Base-by-base conservation (phyloP, 2,329 filamentous ascomycete genomes). In the Xylariaceae sp. region DNA sequence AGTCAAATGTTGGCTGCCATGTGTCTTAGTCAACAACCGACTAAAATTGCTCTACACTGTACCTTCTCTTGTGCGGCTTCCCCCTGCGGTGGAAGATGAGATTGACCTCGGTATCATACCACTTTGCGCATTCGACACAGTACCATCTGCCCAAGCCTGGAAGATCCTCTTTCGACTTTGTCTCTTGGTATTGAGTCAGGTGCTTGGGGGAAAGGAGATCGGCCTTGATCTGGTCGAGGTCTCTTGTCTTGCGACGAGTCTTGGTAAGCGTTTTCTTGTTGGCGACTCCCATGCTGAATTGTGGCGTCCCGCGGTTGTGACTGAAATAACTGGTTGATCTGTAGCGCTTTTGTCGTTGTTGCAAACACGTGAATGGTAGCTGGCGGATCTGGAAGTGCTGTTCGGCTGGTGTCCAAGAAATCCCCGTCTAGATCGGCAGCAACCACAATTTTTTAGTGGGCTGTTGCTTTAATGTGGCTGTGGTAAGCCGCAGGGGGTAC, bases 1-100 rank as follows among this genome's bases (percentile, higher is more conserved):
- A 59, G 57, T 54, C 32, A 45, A 50, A 59, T 45, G 42, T 42
- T 36, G 15, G 39, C 35, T 17, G 11, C 15, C 5, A 31, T 36
- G 27, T 5, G 4, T 11, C 4, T 40, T 14, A 38, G 11, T 22
- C 31, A 6, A 35, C 17, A 18, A 39, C 33, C 18, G 3, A 22
- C 0, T n/a, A 33, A 22, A 36, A 38, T 42, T 42, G 36, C 39
- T 57, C 22, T 10, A 30, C 39, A 15, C 51, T 69, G 57, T 65
- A 90, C 89, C 87, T 87, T 75, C 90, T 83, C 80, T 91, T 96
- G 72, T 99, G 94, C 57, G 89, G 89, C 73, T 96, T 99, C 61
- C 89, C 90, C 68, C 87, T 89, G 49, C 77, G 77, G 71, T 99
- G 94, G 27, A 81, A 77, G 33, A 78, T 75, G 50, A 95, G 74